Evolutionary conservation across 768 basidiomycete genomes (phyloP).

Genomic region (Suillus brevipes): DNA sequence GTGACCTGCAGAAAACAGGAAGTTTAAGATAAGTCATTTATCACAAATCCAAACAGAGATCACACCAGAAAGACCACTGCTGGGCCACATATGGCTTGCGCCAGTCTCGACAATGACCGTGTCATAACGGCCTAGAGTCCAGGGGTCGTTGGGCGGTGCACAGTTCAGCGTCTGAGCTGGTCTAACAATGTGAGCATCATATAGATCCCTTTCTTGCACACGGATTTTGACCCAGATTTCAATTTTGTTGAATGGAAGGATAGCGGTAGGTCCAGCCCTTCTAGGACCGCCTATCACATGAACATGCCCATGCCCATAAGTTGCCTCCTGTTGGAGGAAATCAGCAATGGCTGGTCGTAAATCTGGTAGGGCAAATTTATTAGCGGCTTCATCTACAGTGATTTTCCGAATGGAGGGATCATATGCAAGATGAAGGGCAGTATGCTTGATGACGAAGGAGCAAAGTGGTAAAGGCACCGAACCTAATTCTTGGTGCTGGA

Average conservation of each 20-base stretch:
- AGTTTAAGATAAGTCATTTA: too few species aligned
- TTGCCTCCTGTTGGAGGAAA: neutral
- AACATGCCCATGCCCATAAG: neutral
- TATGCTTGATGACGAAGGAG: slow-evolving; percentile 13
- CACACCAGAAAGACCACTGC: neutral
- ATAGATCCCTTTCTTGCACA: neutral
- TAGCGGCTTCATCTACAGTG: slow-evolving; percentile 24
- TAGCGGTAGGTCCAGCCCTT: neutral
- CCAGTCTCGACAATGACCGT: neutral
- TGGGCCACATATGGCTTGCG: neutral
- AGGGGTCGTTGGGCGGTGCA: neutral
- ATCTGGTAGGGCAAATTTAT: slow-evolving; percentile 25
- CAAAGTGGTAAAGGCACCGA: slow-evolving; percentile 13
- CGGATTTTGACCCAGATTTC: slow-evolving; percentile 11
- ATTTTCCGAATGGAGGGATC: slow-evolving; percentile 21
- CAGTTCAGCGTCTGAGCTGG: slow-evolving; percentile 3
- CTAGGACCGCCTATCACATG: neutral
- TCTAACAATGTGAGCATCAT: neutral
- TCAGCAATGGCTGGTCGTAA: slow-evolving; percentile 25
- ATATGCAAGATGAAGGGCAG: slow-evolving; percentile 27
- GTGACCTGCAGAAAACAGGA: neutral
- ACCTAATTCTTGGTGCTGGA: neutral
- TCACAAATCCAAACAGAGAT: neutral
- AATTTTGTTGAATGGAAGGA: neutral
- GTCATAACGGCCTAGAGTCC: slow-evolving; percentile 3